These are phyloP conservation scores for Scheffersomyces titani DNA, from an alignment of 1,139 yeast species.

Conservation along the genomic window DNA sequence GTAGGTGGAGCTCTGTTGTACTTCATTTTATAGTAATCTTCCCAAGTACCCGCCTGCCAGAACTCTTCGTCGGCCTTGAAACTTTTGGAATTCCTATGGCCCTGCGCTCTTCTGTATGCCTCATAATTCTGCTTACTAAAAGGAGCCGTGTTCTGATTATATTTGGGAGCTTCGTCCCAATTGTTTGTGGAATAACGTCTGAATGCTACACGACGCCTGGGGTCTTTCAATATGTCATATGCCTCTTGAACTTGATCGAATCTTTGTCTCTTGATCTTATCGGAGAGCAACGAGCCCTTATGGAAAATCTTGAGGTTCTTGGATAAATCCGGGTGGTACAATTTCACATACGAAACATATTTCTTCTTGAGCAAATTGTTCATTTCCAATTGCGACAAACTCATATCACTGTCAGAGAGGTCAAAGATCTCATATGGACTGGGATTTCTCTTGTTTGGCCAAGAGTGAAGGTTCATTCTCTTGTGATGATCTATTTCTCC, in stretches of 20 bases:
- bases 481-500: slow-evolving; percentile 18
- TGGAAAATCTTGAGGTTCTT: slow-evolving; percentile 28
- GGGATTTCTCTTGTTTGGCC: slow-evolving; percentile 66
- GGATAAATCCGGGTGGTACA: slow-evolving; percentile 82
- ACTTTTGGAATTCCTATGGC: slow-evolving; percentile 33
- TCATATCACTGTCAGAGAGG: slow-evolving; percentile 24
- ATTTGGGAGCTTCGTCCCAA: slow-evolving; percentile 22
- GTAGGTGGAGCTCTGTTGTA: slow-evolving; percentile 42
- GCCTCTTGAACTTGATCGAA: slow-evolving; percentile 76
- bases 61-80: slow-evolving; percentile 47
- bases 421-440: slow-evolving; percentile 77
- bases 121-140: slow-evolving; percentile 16
- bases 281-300: slow-evolving; percentile 28
- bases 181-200: slow-evolving; percentile 25
- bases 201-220: slow-evolving; percentile 41
- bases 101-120: slow-evolving; percentile 40
- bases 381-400: slow-evolving; percentile 31
- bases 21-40: slow-evolving; percentile 54
- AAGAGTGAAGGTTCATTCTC: slow-evolving; percentile 33
- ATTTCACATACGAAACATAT: slow-evolving; percentile 68
- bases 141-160: slow-evolving; percentile 6
- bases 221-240: slow-evolving; percentile 67
- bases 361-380: slow-evolving; percentile 49
- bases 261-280: slow-evolving; percentile 51
- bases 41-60: slow-evolving; percentile 76